Evolutionary conservation across 2,329 filamentous ascomycete genomes (phyloP), one percentile per base, ranked within the genome.

Genomic region (Diplocarpon rosae): DNA sequence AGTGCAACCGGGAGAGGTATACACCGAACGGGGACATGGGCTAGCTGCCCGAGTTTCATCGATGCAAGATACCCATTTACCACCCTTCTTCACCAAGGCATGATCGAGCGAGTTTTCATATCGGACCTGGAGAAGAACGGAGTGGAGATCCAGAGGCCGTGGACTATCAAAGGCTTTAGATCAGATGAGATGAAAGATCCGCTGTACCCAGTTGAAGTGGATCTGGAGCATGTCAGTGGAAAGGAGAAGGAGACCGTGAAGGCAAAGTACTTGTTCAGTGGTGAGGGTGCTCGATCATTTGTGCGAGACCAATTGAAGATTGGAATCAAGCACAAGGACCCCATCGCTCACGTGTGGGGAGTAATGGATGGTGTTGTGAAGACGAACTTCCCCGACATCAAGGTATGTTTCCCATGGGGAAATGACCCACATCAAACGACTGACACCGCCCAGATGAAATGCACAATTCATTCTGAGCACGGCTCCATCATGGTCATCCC

Each of bases 11-110:
- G 69, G 29, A 64, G 68, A 35, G 75, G 78, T 28, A 83, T 85
- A 50, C 66, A 70, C 28, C 70, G 80, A 51, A 85, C 80, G 1
- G 78, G 79, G 24, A 80, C 78, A 5, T 95, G 87, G 87, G 83
- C 87, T 5, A 89, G 83, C 60, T 95, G 89, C 65, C 89, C 89
- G 0, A 79, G 76, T 53, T 95, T 94, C 64, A 81, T 85, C 46
- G 78, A 83, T 43, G 79, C 80, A 12, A 71, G 82, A 39, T 85
- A 82, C 53, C 79, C 78, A 4, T 83, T 83, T 56, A 83, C 80
- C 40, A 79, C 81, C 1, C 72, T 83, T 2, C 64, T 86, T 11
- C 82, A 86, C 56, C 82, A 86, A 59, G 83, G 82, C 5, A 63
- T 76, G 51, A 85, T 85, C 46, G 82, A 86, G 63, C 70, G 77